Evolutionary conservation across 1,284 basidiomycete genomes (phyloP), one percentile per base, ranked within the genome.

Genomic region (Caloboletus inedulis): DNA sequence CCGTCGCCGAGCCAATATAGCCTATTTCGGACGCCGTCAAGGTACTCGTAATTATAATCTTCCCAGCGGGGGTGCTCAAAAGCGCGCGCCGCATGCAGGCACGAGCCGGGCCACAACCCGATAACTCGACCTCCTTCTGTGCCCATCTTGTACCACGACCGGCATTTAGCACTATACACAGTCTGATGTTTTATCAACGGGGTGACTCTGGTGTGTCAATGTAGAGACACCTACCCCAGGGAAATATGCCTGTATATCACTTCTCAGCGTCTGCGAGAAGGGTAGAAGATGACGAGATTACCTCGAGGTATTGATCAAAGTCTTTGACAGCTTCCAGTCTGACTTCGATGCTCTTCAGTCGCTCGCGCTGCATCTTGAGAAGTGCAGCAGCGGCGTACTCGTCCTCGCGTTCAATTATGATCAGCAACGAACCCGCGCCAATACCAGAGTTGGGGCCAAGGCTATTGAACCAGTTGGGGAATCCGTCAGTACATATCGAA

Each of bases 81-180:
- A 0, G 77, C 71, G 34, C 71, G 75, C 5, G 75, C 69, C 2
- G 77, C 78, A 51, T 84, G 82, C 16, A 83, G 66, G 43, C 73
- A 72, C 0, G 82, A 83, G 12, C 82, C 81, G 23, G 83, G 84
- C 81, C 81, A 87, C 4, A 86, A 66, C 0, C 72, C 81, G 19
- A 75, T 74, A 3, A 85, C 71, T 1, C 79, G 73, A 3, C 84
- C 83, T 52, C 83, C 79, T 58, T 76, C 75, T 54, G 77, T 77
- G 4, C 81, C 81, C 42, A 70, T 72, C 63, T 86, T 86, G 61
- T 86, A 87, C 85, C 85, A 87, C 3, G 81, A 81, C 6, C 76
- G 72, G 59, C 84, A 85, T 52, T 78, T 77, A 50, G 77, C 76
- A 33, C 75, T 74, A 61, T 77, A 85, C 1, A 85, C 81, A 3